A percentile compares a stretch with the other conserved stretches of the same genome.
Evolutionary conservation across 192 early-diverging fungal species (phyloP).

Genomic region (Coemansia erecta): DNA sequence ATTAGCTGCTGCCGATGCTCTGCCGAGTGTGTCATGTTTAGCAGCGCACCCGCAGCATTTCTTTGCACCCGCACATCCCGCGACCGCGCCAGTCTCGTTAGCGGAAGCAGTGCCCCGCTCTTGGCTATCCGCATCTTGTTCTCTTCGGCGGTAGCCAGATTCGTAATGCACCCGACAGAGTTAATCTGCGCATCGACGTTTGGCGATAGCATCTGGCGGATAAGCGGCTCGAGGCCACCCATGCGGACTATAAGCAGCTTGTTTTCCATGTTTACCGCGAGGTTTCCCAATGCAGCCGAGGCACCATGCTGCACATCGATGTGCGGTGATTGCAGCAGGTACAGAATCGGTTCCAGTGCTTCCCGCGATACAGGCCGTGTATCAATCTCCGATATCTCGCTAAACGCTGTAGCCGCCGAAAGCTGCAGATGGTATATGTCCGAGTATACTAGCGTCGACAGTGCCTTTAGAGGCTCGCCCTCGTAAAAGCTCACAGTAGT

Average conservation of each 20-base stretch:
- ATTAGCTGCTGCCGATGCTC: constrained; percentile 84
- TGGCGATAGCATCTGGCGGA: constrained; percentile 79
- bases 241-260: constrained; percentile 82
- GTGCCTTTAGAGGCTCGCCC: constrained; percentile 73
- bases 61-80: constrained; percentile 83
- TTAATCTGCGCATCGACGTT: constrained; percentile 93
- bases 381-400: constrained; percentile 86
- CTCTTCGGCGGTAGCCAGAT: constrained; percentile 83
- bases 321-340: constrained; percentile 78
- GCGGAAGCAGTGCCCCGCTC: constrained; percentile 71
- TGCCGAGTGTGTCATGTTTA: constrained; percentile 90
- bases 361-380: constrained; percentile 72
- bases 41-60: constrained; percentile 85
- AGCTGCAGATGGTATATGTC: constrained; percentile 82
- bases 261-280: constrained; percentile 74
- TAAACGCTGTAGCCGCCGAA: constrained; percentile 84
- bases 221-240: constrained; percentile 79
- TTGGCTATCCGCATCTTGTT: constrained; percentile 89
- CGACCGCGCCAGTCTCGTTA: constrained; percentile 73
- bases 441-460: constrained; percentile 82
- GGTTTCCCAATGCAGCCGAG: constrained; percentile 85
- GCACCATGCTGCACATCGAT: constrained; percentile 82
- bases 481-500: constrained; percentile 80
- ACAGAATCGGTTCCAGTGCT: constrained; percentile 77
- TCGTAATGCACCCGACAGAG: constrained; percentile 92